These are phyloP conservation scores for Pythium dissimile DNA, from an alignment of 352 stramenopile genomes.

Conservation along the genomic window DNA sequence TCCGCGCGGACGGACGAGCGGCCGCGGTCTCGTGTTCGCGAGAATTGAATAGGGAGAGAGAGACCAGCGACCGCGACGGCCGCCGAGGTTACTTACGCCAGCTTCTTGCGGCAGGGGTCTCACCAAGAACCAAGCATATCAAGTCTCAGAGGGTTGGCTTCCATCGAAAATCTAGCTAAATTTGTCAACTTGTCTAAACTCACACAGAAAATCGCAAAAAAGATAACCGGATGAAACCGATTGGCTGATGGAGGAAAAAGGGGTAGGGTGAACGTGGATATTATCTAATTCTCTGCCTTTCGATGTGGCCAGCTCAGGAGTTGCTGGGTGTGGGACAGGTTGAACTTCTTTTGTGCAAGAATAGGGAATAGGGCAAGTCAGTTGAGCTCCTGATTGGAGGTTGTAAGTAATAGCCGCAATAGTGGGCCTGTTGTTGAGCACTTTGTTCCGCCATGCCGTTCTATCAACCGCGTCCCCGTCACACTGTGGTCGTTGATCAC, in stretches of 20 bases:
- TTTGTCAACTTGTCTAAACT: slow-evolving; percentile 10
- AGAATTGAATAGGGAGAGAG: neutral
- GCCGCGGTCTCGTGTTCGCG: slow-evolving; percentile 5
- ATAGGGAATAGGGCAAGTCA: slow-evolving; percentile 16
- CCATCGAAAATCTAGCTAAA: neutral
- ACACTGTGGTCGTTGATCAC: too few relatives aligned
- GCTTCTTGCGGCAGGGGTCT: too few relatives aligned
- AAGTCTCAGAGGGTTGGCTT: slow-evolving; percentile 9
- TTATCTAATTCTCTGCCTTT: neutral
- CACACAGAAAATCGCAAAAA: neutral
- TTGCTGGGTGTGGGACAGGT: neutral
- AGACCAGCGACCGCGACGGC: too few relatives aligned
- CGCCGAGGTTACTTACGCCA: too few relatives aligned
- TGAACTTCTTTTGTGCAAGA: slow-evolving; percentile 8
- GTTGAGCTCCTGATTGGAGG: too few relatives aligned
- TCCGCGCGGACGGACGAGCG: slow-evolving; percentile 1
- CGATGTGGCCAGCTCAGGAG: neutral
- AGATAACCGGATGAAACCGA: neutral
- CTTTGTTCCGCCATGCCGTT: too few relatives aligned
- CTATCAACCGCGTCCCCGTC: too few relatives aligned
- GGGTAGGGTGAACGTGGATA: neutral
- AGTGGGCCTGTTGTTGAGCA: too few relatives aligned
- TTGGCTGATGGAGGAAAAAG: neutral
- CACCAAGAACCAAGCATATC: too few relatives aligned
- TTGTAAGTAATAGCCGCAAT: too few relatives aligned